These are phyloP conservation scores for Aegilops tauschii DNA, from an alignment of 176 grass and related monocot genomes.

Conservation along the genomic window DNA sequence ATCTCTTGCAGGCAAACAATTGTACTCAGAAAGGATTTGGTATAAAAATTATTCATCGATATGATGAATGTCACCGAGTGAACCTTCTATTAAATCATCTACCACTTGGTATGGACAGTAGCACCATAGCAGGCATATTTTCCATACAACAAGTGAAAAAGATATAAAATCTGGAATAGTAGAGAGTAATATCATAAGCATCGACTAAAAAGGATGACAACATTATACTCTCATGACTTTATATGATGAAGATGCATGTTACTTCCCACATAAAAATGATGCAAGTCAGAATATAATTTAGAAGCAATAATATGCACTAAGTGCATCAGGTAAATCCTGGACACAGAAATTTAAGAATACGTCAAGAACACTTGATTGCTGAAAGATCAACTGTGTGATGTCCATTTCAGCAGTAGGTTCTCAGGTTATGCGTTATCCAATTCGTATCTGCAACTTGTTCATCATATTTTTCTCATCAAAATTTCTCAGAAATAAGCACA, in stretches of 20 bases:
- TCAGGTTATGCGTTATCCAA: not conserved
- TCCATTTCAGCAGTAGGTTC: not conserved
- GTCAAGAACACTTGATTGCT: not conserved
- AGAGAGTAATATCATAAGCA: not conserved
- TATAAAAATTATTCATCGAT: not conserved
- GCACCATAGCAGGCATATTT: not conserved
- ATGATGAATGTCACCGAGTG: not conserved
- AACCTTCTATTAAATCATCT: not conserved
- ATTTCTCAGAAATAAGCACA: not conserved
- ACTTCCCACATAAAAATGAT: not conserved
- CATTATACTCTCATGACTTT: not conserved
- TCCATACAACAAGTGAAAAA: not conserved
- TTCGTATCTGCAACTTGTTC: not conserved
- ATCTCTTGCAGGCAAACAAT: not conserved
- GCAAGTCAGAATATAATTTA: not conserved
- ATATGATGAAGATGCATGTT: not conserved
- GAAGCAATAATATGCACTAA: not conserved
- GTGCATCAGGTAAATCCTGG: not conserved
- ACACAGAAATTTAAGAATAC: not conserved
- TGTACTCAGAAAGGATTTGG: not conserved
- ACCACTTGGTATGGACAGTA: not conserved
- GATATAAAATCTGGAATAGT: not conserved
- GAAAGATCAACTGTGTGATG: not conserved
- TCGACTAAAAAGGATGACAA: not conserved
- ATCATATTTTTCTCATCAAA: not conserved